Evolutionary conservation across 2,329 filamentous ascomycete species (phyloP).

Genomic region (Bipolaris zeicola): DNA sequence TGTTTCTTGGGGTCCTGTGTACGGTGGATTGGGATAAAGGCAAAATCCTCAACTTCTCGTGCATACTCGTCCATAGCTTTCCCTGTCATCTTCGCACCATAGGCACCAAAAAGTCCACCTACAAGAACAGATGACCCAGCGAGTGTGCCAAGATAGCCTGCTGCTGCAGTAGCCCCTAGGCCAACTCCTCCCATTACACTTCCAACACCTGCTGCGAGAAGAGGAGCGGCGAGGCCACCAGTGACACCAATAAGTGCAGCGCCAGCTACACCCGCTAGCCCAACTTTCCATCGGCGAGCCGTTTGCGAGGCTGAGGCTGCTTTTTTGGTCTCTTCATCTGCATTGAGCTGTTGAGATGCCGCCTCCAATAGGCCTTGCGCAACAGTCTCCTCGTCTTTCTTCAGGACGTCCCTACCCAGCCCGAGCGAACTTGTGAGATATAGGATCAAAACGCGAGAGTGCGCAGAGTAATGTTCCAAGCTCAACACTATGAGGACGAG

Average conservation of each 20-base stretch:
- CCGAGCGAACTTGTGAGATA: slow-evolving; percentile 72
- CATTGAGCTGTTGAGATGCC: slow-evolving; percentile 71
- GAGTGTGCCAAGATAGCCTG: slow-evolving; percentile 78
- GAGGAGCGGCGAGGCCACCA: slow-evolving; percentile 75
- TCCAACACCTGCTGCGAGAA: slow-evolving; percentile 80
- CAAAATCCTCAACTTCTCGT: slow-evolving; percentile 86
- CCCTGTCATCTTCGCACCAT: slow-evolving; percentile 79
- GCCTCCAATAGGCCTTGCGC: slow-evolving; percentile 75
- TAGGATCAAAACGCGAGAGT: slow-evolving; percentile 73
- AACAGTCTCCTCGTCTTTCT: slow-evolving; percentile 75
- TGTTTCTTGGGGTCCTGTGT: slow-evolving; percentile 55
- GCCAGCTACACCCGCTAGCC: slow-evolving; percentile 84
- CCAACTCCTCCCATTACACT: slow-evolving; percentile 78
- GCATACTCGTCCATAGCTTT: slow-evolving; percentile 90
- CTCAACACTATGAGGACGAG: slow-evolving; percentile 75
- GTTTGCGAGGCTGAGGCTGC: slow-evolving; percentile 69
- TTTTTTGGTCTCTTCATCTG: slow-evolving; percentile 76
- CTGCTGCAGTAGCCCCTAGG: slow-evolving; percentile 73
- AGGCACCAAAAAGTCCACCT: slow-evolving; percentile 89
- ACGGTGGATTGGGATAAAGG: slow-evolving; percentile 71
- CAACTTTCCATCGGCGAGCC: slow-evolving; percentile 78
- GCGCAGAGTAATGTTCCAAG: slow-evolving; percentile 75
- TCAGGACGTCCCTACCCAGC: slow-evolving; percentile 68
- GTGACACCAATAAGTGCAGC: slow-evolving; percentile 86
- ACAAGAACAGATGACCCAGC: slow-evolving; percentile 80